Evolutionary conservation across 208 protist genomes (phyloP).

Genomic region (Leishmania arabica): DNA sequence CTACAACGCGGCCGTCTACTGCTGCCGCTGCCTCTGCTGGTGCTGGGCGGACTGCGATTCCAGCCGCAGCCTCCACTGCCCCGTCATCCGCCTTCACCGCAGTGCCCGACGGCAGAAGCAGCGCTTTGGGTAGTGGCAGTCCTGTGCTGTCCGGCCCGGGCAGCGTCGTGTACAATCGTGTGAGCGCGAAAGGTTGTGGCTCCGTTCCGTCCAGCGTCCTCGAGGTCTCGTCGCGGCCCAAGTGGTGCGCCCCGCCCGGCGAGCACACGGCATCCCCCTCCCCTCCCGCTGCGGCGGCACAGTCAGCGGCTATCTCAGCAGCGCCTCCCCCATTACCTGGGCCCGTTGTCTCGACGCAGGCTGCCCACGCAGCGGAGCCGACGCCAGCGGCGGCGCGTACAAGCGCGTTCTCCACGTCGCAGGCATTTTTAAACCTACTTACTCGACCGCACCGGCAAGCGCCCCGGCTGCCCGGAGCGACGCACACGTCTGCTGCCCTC

Average conservation of each 20-base stretch:
- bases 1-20: background rate
- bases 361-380: background rate
- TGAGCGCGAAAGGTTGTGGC: slow-evolving; percentile 21
- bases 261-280: slow-evolving; percentile 13
- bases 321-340: background rate
- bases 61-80: background rate
- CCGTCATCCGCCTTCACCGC: background rate
- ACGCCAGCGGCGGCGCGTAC: background rate
- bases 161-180: slow-evolving; percentile 21
- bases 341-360: background rate
- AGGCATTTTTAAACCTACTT: background rate
- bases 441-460: slow-evolving; percentile 9
- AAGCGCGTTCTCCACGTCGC: background rate
- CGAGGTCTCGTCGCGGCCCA: slow-evolving; percentile 18
- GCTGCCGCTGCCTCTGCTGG: background rate
- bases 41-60: background rate
- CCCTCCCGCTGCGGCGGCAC: background rate
- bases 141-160: slow-evolving; percentile 8
- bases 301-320: background rate
- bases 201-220: slow-evolving; percentile 23
- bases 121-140: background rate
- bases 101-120: background rate
- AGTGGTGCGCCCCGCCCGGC: slow-evolving; percentile 16
- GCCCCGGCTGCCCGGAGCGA: slow-evolving; percentile 1
- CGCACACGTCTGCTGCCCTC: background rate